A percentile compares a stretch with the other conserved stretches of the same genome.
phyloP scores from a whole-genome alignment of 305 asterid species.

The Solanum hybrid region DNA sequence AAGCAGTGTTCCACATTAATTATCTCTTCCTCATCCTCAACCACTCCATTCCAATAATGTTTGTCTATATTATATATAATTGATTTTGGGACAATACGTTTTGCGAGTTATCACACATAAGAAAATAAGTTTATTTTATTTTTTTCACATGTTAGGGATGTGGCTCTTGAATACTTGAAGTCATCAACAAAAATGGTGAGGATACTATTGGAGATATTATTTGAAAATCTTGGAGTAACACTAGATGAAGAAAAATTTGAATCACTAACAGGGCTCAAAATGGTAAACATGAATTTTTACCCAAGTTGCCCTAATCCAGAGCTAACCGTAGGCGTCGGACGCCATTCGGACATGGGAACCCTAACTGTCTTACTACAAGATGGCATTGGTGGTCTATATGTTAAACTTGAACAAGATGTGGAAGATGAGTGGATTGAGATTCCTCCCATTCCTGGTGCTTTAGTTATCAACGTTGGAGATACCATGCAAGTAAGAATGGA shows the following conservation, averaged over 20 bases:
- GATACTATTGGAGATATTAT: conserved; percentile 18
- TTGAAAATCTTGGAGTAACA: conserved; percentile 14
- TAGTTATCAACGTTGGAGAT: conserved; percentile 30
- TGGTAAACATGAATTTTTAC: conserved; percentile 31
- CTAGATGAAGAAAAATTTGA: conserved; percentile 15
- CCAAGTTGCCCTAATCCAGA: conserved; percentile 32
- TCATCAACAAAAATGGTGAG: conserved; percentile 19
- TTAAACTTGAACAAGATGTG: conserved; percentile 16
- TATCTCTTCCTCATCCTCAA: neutral
- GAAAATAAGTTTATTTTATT: neutral
- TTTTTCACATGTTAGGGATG: conserved; percentile 12
- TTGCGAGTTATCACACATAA: neutral
- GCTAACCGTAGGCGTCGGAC: conserved; percentile 26
- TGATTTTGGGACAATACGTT: neutral
- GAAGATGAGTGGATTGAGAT: conserved; percentile 25
- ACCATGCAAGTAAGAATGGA: conserved; percentile 17
- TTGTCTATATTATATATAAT: neutral
- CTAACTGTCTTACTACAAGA: conserved; percentile 28
- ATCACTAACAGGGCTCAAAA: conserved; percentile 15
- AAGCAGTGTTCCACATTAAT: neutral
- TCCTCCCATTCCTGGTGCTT: conserved; percentile 26
- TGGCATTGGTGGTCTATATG: conserved; percentile 33
- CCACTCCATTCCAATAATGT: neutral
- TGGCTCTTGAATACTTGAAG: conserved; percentile 21
- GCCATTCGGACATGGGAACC: conserved; percentile 27